Evolutionary conservation across 495 filamentous ascomycete genomes (phyloP).

Genomic region (Corynascus novoguineensis): DNA sequence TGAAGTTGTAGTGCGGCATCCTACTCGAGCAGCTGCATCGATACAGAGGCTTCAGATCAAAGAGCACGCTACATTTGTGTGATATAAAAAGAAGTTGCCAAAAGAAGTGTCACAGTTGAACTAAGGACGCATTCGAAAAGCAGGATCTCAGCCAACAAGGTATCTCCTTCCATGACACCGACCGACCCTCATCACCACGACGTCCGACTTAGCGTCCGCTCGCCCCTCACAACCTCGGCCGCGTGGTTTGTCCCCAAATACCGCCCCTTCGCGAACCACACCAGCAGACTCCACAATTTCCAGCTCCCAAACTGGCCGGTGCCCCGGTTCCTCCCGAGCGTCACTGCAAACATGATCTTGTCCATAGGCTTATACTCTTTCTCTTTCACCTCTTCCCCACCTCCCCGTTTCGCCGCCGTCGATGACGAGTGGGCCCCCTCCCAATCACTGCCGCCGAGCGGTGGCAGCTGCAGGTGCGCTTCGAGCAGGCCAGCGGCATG

Average conservation of each 20-base stretch:
- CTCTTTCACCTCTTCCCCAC: neutral
- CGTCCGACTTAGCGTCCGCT: constrained; percentile 16
- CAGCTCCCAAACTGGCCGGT: constrained; percentile 48
- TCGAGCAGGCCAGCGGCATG: constrained; percentile 30
- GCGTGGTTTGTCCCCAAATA: constrained; percentile 28
- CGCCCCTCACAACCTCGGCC: constrained; percentile 16
- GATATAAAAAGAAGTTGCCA: too few relatives aligned
- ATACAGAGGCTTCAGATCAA: neutral
- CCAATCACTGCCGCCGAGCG: neutral
- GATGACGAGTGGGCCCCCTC: neutral
- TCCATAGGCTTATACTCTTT: constrained; percentile 21
- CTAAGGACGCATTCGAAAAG: too few relatives aligned
- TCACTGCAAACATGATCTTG: constrained; percentile 32
- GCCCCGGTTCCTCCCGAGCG: constrained; percentile 42
- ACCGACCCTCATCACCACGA: constrained; percentile 12
- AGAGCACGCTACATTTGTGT: neutral
- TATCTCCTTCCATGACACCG: too few relatives aligned
- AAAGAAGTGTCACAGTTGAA: too few relatives aligned
- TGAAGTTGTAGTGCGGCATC: too few relatives aligned
- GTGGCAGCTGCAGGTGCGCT: constrained; percentile 15
- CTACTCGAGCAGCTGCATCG: too few relatives aligned
- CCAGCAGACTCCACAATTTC: constrained; percentile 39
- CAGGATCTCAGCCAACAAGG: too few relatives aligned
- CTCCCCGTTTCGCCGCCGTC: neutral
- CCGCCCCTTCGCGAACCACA: constrained; percentile 43